A percentile compares a stretch with the other conserved stretches of the same genome.
phyloP scores from a whole-genome alignment of 495 filamentous ascomycete species.

The Aspergillus coremiiformis region DNA sequence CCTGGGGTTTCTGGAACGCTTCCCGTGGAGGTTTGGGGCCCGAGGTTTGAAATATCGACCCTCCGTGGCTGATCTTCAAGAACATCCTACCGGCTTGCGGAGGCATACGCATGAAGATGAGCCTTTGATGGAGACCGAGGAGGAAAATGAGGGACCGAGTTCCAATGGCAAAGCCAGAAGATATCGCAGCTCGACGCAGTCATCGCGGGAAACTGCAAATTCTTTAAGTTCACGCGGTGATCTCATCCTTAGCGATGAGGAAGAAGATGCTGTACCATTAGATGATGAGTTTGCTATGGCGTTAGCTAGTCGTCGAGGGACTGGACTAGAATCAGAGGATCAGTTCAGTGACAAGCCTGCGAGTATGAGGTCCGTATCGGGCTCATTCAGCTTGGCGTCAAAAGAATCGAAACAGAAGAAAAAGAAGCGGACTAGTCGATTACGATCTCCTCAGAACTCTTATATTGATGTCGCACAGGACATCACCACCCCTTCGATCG shows the following conservation, averaged over 20 bases:
- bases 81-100: slow-evolving; percentile 60
- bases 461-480: slow-evolving; percentile 21
- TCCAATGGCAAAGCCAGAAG: slow-evolving; percentile 40
- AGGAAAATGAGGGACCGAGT: slow-evolving; percentile 33
- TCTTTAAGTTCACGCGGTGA: slow-evolving; percentile 91
- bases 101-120: slow-evolving; percentile 52
- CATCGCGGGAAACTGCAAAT: slow-evolving; percentile 77
- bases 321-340: slow-evolving; percentile 57
- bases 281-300: slow-evolving; percentile 88
- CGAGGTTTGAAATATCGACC: slow-evolving; percentile 78
- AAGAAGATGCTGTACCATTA: slow-evolving; percentile 83
- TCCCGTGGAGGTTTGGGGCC: slow-evolving; percentile 81
- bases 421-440: slow-evolving; percentile 18
- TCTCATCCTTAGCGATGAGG: slow-evolving; percentile 89
- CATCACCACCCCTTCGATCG: slow-evolving; percentile 47
- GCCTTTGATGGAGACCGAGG: slow-evolving; percentile 61
- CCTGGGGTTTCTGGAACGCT: slow-evolving; percentile 74
- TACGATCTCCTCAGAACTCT: slow-evolving; percentile 20
- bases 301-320: slow-evolving; percentile 55
- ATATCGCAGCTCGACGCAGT: slow-evolving; percentile 70
- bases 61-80: slow-evolving; percentile 82
- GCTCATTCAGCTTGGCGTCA: slow-evolving; percentile 47
- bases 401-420: slow-evolving; percentile 34
- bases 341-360: slow-evolving; percentile 62
- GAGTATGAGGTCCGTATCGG: slow-evolving; percentile 51